A percentile compares a stretch with the other conserved stretches of the same genome.
Evolutionary conservation across 768 basidiomycete species (phyloP).

Genomic region (Boletus rex-veris): DNA sequence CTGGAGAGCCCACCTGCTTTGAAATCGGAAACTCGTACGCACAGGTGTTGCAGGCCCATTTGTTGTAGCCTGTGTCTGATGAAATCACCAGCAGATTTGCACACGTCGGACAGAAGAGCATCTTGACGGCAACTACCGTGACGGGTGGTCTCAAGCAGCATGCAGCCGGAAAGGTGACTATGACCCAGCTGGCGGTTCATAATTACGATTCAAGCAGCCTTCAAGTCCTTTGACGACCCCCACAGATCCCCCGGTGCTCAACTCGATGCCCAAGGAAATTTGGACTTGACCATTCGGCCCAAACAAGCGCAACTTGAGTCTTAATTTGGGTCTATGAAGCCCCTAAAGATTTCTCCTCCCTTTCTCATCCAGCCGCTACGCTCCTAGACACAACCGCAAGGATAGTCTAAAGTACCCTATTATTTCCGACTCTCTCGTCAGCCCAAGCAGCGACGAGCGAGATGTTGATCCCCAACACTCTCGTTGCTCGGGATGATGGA

Average conservation of each 20-base stretch:
- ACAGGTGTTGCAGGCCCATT: conserved; percentile 92
- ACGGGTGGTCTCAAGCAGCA: no score
- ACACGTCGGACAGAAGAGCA: conserved; percentile 96
- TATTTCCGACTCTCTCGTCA: background rate
- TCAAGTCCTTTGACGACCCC: no score
- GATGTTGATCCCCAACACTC: conserved; percentile 1
- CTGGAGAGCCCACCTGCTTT: conserved; percentile 19
- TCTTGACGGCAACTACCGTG: background rate
- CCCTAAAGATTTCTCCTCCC: background rate
- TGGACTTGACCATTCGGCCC: no score
- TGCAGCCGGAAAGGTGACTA: no score
- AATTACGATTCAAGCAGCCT: no score
- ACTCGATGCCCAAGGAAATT: no score
- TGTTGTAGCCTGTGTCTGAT: conserved; percentile 76
- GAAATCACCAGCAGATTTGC: conserved; percentile 83
- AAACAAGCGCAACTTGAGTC: no score
- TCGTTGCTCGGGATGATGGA: background rate
- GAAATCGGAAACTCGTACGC: conserved; percentile 75
- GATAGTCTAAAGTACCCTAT: background rate
- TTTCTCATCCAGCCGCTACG: background rate
- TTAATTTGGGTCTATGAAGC: background rate
- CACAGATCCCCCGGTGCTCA: no score
- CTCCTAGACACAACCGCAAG: background rate
- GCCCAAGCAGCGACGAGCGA: background rate
- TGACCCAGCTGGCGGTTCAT: background rate